A percentile compares a stretch with the other conserved stretches of the same genome.
phyloP scores from a whole-genome alignment of 371 early-diverging fungal genomes.

The Mucor mucedo region DNA sequence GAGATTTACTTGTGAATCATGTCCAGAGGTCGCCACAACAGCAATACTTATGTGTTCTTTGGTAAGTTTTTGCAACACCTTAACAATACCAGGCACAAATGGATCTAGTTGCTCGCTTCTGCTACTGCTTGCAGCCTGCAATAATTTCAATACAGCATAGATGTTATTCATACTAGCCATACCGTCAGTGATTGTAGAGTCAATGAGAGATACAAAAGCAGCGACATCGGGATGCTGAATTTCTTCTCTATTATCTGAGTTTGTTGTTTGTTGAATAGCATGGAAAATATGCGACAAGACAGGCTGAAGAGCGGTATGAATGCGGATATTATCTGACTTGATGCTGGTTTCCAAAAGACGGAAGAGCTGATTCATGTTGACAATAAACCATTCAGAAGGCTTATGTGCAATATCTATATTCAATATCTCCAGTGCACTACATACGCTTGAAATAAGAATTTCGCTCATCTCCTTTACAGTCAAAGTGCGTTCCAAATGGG shows the following conservation, averaged over 20 bases:
- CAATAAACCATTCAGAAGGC: conserved; percentile 68
- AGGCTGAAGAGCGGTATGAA: conserved; percentile 69
- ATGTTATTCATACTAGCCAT: conserved; percentile 73
- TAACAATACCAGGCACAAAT: conserved; percentile 82
- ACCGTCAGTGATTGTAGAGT: conserved; percentile 67
- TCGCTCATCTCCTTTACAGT: conserved; percentile 48
- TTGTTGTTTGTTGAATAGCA: conserved; percentile 49
- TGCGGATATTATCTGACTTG: conserved; percentile 65
- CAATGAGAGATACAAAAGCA: conserved; percentile 64
- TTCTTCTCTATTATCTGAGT: conserved; percentile 15
- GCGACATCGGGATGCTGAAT: conserved; percentile 56
- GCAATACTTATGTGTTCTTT: conserved; percentile 73
- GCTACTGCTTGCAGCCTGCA: conserved; percentile 73
- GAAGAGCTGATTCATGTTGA: conserved; percentile 70
- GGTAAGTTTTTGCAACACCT: conserved; percentile 80
- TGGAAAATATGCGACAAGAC: conserved; percentile 66
- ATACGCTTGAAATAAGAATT: conserved; percentile 45
- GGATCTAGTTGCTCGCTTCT: conserved; percentile 74
- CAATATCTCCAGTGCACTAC: conserved; percentile 74
- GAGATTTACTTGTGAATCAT: conserved; percentile 66
- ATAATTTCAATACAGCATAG: conserved; percentile 69
- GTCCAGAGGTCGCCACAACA: conserved; percentile 27
- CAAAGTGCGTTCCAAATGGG: conserved; percentile 51
- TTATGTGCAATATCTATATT: conserved; percentile 66
- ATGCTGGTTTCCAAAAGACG: conserved; percentile 74